Evolutionary conservation across 805 yeast genomes (phyloP), one percentile per base, ranked within the genome.

Genomic region (Starmerella kuoi): DNA sequence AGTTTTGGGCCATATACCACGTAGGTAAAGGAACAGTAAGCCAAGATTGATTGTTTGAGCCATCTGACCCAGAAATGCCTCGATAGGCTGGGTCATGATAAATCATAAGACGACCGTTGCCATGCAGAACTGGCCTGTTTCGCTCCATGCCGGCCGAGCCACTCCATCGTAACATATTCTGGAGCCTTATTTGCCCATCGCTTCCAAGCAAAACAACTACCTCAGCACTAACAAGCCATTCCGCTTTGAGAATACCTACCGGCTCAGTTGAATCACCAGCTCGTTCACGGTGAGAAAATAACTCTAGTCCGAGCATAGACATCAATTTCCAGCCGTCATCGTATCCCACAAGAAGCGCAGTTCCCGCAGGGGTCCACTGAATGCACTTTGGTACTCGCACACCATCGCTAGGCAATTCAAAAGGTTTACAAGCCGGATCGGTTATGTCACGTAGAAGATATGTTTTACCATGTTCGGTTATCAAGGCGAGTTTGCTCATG

Each of bases 241-340:
- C 50, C 3, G 59, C 60, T 11, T 51, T 44, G 20, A 28, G 30
- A 17, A 55, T 43, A 1, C 62, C 60, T 1, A 27, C 27, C 12
- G 46, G 35, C n/a, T 18, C 34, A 7, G 18, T n/a, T 6, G 15
- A 19, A 17, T 24, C 42, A 1, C 23, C 8, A 4, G 44, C 30
- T 15, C 23, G 20, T 9, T 36, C 37, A 2, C 40, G 42, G 36
- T 35, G 20, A 25, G 39, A 31, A 26, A 42, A 51, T 18, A 54
- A 40, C 2, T 21, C 54, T 49, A 69, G 67, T 1, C 78, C 78
- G 27, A 70, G 60, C 14, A 63, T 64, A 3, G 77, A 69, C 46
- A 61, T 63, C 21, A 69, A 45, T 37, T 64, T 64, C 76, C 76
- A 73, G 4, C 76, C 76, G 33, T 58, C 58, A 41, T 54, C 44